These are phyloP conservation scores for Hypomyces perniciosus DNA, from an alignment of 2,329 filamentous ascomycete genomes.

Conservation along the genomic window DNA sequence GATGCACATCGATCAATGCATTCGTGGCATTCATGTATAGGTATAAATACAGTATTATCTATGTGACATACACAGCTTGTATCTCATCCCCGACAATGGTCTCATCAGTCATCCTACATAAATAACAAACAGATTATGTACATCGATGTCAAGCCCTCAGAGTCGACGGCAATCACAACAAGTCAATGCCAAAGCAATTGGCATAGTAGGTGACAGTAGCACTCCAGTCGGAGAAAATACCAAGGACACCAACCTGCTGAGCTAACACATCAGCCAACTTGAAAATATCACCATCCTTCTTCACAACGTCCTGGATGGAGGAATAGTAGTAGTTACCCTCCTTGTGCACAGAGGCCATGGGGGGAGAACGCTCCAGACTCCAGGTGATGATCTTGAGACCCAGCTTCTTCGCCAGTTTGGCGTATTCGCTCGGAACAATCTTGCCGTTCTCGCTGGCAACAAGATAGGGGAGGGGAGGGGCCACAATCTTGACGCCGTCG, in stretches of 20 bases:
- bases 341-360: conserved; percentile 43
- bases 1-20: too few relatives aligned
- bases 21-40: too few relatives aligned
- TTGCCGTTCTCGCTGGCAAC: conserved; percentile 45
- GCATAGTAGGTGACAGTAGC: conserved; percentile 65
- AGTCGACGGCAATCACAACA: not conserved
- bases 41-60: not conserved
- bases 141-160: not conserved
- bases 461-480: conserved; percentile 58
- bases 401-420: conserved; percentile 51
- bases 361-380: conserved; percentile 61
- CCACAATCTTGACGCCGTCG: conserved; percentile 56
- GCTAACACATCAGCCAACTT: conserved; percentile 59
- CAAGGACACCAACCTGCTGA: conserved; percentile 53
- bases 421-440: conserved; percentile 60
- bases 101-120: not conserved
- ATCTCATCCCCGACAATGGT: too few relatives aligned
- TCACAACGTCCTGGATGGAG: conserved; percentile 47
- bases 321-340: conserved; percentile 51
- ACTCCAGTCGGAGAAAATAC: conserved; percentile 65
- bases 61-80: not conserved
- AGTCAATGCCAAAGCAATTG: conserved; percentile 53
- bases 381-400: conserved; percentile 62
- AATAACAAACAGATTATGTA: not conserved
- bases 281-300: conserved; percentile 61